Base-by-base conservation (phyloP, 192 early-diverging fungal genomes). In the Pecoramyces ruminantium region DNA sequence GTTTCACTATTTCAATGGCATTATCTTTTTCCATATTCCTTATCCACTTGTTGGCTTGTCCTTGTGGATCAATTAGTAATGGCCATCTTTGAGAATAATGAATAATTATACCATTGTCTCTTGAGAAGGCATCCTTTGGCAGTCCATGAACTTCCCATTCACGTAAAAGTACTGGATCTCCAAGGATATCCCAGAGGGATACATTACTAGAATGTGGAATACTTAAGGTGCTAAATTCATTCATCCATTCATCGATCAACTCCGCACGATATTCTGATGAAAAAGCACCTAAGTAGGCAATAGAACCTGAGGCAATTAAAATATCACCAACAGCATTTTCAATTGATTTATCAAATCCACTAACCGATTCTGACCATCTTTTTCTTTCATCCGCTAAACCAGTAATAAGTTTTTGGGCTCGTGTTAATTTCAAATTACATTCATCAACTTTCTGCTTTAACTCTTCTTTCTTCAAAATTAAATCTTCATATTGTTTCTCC, bases 31-130 rank as follows among this genome's bases (percentile, higher is more conserved):
- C 89, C 88, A 90, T 90, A 82, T 90, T 91, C 79, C 89, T 91
- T 77, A 91, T 84, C 90, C 90, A 91, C 77, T 91, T 91, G 84
- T 91, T 91, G 34, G 90, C 90, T 82, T 91, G 90, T 21, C 90
- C 90, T 80, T 91, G 89, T 14, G 89, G 89, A 83, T 90, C 89
- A 78, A 90, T 88, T 80, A 90, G 89, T 14, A 91, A 80, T n/a
- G 90, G 90, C 90, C 90, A 91, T 28, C 90, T 84, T 18, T 89
- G 84, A 2, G 90, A 85, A 40, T 87, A 86, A 14, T 85, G 83
- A 11, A 89, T 79, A 30, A 91, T 90, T 78, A 91, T 91, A n/a
- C 90, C 90, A 78, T 91, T 91, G 80, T 91, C 90, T 28, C 82
- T 81, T 0, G 90, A 91, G 83, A 91, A 91, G 40, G 78, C 83